Conservation (phyloP, 352 stramenopile species). For the Phytophthora citrophthora region DNA sequence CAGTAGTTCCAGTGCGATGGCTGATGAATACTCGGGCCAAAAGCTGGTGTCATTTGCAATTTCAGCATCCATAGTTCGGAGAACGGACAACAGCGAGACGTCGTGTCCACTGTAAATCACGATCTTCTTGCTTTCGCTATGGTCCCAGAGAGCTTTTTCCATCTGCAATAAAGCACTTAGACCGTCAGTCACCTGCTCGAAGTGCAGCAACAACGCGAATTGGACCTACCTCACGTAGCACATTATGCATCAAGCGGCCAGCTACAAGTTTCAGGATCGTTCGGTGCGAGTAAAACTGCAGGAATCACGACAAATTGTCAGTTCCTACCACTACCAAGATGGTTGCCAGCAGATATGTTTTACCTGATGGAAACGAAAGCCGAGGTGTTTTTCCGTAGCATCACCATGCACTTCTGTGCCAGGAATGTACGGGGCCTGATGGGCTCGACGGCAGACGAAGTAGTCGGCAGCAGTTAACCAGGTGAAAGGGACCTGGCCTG, state of each 20-base stretch:
- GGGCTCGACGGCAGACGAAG: slow-evolving; percentile 71
- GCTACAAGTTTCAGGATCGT: slow-evolving; percentile 73
- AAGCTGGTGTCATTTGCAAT: slow-evolving; percentile 53
- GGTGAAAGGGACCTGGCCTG: slow-evolving; percentile 47
- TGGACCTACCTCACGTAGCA: slow-evolving; percentile 48
- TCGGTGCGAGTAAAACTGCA: slow-evolving; percentile 77
- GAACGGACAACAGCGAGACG: slow-evolving; percentile 75
- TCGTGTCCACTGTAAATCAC: slow-evolving; percentile 87
- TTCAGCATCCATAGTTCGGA: slow-evolving; percentile 63
- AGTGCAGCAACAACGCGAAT: background rate
- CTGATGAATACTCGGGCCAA: slow-evolving; percentile 80
- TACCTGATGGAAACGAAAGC: slow-evolving; percentile 81
- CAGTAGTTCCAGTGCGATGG: slow-evolving; percentile 71
- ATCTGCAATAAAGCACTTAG: slow-evolving; percentile 37
- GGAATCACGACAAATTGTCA: slow-evolving; percentile 2
- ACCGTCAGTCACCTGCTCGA: background rate
- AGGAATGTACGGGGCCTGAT: slow-evolving; percentile 56
- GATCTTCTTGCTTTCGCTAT: slow-evolving; percentile 56
- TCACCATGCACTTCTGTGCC: slow-evolving; percentile 55
- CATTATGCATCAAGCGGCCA: slow-evolving; percentile 63
- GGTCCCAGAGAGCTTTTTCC: slow-evolving; percentile 39
- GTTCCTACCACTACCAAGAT: no score
- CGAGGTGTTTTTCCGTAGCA: slow-evolving; percentile 55
- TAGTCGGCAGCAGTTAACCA: slow-evolving; percentile 81
- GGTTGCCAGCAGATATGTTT: background rate